These are phyloP conservation scores for Viridothelium virens DNA, from an alignment of 495 filamentous ascomycete genomes.

Conservation along the genomic window DNA sequence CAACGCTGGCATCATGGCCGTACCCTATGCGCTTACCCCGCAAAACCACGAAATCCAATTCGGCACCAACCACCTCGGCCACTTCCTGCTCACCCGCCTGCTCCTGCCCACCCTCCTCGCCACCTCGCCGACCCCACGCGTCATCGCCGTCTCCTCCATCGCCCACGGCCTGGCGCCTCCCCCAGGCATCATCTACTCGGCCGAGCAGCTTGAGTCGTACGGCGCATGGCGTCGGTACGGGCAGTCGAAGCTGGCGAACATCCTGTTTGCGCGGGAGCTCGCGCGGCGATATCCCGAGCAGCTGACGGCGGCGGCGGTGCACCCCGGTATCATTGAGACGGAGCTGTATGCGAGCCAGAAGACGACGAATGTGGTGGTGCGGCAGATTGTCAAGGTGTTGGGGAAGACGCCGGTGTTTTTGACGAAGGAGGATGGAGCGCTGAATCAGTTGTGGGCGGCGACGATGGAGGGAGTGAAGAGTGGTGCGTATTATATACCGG, in stretches of 20 bases:
- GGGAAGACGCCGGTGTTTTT: constrained; percentile 12
- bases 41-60: constrained; percentile 68
- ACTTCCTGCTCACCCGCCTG: constrained; percentile 56
- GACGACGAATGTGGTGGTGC: constrained; percentile 5
- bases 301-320: constrained; percentile 38
- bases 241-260: constrained; percentile 62
- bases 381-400: not conserved
- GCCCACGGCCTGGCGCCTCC: constrained; percentile 31
- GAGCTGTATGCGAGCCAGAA: constrained; percentile 23
- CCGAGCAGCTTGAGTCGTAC: constrained; percentile 26
- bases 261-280: constrained; percentile 56
- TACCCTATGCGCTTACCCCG: constrained; percentile 40
- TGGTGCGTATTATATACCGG: constrained; percentile 37
- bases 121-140: constrained; percentile 43
- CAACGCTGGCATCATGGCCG: constrained; percentile 63
- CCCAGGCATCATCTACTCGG: constrained; percentile 25
- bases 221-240: constrained; percentile 49
- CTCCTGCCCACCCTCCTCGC: constrained; percentile 52
- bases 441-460: constrained; percentile 40
- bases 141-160: constrained; percentile 41
- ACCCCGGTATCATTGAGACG: constrained; percentile 41
- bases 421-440: constrained; percentile 30
- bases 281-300: constrained; percentile 41
- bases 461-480: constrained; percentile 31
- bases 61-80: constrained; percentile 64